These are phyloP conservation scores for Ilex aquifolium DNA, from an alignment of 257 asterid genomes.

Conservation along the genomic window DNA sequence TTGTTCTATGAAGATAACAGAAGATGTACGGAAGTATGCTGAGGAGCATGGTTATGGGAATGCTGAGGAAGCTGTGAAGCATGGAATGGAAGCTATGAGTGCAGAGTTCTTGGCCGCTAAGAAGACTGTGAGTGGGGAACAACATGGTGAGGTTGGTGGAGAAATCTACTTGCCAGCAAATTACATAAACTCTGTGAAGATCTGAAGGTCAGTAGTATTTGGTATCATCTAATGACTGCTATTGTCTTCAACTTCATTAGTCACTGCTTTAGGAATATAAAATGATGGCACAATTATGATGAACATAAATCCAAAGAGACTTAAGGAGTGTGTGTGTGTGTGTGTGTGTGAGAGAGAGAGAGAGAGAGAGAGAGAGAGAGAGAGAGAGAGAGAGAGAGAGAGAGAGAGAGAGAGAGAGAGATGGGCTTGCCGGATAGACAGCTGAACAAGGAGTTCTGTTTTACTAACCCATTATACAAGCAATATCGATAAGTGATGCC, in stretches of 20 bases:
- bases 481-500: no score
- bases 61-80: slow-evolving; percentile 79
- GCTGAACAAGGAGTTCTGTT: no score
- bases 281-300: background rate
- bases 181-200: slow-evolving; percentile 39
- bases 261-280: background rate
- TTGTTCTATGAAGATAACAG: slow-evolving; percentile 65
- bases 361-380: no score
- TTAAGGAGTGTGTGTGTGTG: background rate
- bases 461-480: no score
- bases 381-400: background rate
- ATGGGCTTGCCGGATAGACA: no score
- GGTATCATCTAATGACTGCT: background rate
- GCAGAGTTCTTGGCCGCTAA: slow-evolving; percentile 77
- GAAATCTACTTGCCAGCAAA: slow-evolving; percentile 85
- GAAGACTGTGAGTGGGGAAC: slow-evolving; percentile 90
- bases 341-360: background rate
- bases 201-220: slow-evolving; percentile 31
- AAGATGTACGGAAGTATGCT: slow-evolving; percentile 87
- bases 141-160: slow-evolving; percentile 93
- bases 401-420: background rate
- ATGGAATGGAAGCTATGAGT: slow-evolving; percentile 96
- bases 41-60: slow-evolving; percentile 93
- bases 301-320: background rate
- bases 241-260: background rate